Conservation (phyloP, 78 protist genomes). For the Bodo saltans region DNA sequence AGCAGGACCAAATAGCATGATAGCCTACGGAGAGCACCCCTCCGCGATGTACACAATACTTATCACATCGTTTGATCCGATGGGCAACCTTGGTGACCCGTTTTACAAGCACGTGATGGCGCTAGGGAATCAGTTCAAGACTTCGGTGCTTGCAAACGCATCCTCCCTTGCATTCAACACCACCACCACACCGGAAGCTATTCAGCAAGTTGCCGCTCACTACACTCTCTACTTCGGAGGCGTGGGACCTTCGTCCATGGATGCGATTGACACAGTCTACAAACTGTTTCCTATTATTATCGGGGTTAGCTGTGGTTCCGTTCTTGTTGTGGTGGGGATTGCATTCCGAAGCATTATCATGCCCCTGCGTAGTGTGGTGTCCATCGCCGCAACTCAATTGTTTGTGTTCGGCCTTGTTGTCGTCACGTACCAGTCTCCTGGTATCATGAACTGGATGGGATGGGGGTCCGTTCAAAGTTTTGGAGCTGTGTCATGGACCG, state of each 20-base stretch:
- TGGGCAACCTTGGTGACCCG: not conserved
- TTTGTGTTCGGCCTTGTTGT: conserved; percentile 25
- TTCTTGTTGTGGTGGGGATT: conserved; percentile 24
- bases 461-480: not conserved
- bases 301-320: conserved; percentile 21
- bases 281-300: conserved; percentile 17
- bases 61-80: not conserved
- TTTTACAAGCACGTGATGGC: not conserved
- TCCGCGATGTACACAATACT: too few relatives aligned
- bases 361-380: conserved; percentile 52
- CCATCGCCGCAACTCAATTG: conserved; percentile 22
- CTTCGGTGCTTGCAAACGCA: not conserved
- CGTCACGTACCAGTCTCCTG: conserved; percentile 23
- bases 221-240: not conserved
- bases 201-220: too few relatives aligned
- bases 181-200: not conserved
- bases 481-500: conserved; percentile 39
- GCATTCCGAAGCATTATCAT: conserved; percentile 44
- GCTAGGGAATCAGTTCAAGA: not conserved
- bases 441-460: conserved; percentile 11
- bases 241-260: not conserved
- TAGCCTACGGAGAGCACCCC: too few relatives aligned
- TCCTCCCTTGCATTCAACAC: not conserved
- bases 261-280: not conserved
- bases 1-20: too few relatives aligned